phyloP scores from a whole-genome alignment of 192 early-diverging fungal species.

The Coemansia sp. region DNA sequence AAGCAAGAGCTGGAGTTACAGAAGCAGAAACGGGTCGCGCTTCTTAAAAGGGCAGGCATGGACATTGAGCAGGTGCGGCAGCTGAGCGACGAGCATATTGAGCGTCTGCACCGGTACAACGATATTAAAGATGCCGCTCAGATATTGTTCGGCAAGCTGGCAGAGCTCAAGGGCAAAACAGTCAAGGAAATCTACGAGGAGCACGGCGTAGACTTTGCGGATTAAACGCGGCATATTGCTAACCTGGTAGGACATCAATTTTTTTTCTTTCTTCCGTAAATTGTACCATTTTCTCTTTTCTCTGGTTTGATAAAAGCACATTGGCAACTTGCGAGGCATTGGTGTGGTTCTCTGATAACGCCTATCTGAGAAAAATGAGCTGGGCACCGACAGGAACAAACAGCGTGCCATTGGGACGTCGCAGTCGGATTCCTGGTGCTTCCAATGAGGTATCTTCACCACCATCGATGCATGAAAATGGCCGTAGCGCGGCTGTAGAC shows the following conservation, averaged over 20 bases:
- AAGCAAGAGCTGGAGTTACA: constrained; percentile 21
- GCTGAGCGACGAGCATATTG: constrained; percentile 38
- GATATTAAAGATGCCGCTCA: constrained; percentile 49
- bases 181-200: constrained; percentile 46
- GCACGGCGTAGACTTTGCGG: constrained; percentile 24
- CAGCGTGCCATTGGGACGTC: constrained; percentile 48
- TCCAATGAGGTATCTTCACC: constrained; percentile 1
- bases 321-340: background rate
- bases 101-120: constrained; percentile 49
- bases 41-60: constrained; percentile 15
- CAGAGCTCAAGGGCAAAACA: constrained; percentile 42
- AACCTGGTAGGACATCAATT: background rate
- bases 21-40: constrained; percentile 8
- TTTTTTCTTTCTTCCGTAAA: background rate
- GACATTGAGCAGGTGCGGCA: constrained; percentile 25
- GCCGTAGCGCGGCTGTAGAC: constrained; percentile 1
- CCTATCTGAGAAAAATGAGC: constrained; percentile 20
- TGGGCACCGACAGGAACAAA: constrained; percentile 54
- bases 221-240: constrained; percentile 5
- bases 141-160: constrained; percentile 50
- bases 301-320: background rate
- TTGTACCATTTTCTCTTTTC: constrained; percentile 10
- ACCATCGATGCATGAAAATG: background rate
- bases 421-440: constrained; percentile 15
- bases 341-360: constrained; percentile 2